Evolutionary conservation across 805 yeast genomes (phyloP), one percentile per base, ranked within the genome.

Genomic region (Blastobotrys parvus): DNA sequence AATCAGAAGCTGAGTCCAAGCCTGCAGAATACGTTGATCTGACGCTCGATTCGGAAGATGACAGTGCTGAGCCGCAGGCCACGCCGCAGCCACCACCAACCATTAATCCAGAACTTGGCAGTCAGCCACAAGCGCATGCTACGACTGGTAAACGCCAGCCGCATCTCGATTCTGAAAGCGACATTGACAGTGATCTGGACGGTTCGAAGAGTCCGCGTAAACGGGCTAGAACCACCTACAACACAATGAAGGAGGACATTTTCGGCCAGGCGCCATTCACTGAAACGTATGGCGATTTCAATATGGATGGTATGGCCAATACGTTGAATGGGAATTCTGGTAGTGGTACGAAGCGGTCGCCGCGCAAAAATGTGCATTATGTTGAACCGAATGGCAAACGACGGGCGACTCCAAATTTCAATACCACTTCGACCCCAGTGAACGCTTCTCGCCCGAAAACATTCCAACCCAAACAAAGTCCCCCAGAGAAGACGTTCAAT

Each of bases 221-320:
- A 13, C 16, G 20, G 16, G 32, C 16, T n/a, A 16, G 19, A 16
- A 29, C 34, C 31, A 2, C 21, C 17, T 19, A 29, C 35, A 30
- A 30, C 35, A 35, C 35, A 34, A 18, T 46, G 29, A 30, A 36
- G 10, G 39, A 39, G 11, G 51, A 47, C 13, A 21, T 52, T 29
- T 38, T 21, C 8, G 44, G 45, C 19, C 50, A 48, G 10, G 46
- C 59, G 8, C 61, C 62, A n/a, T 53, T 57, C 40, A 51, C 58
- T 15, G 58, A 57, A 35, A 53, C 58, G 2, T 22, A 34, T 21
- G 60, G 62, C 22, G 51, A 56, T 35, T 60, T 60, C 44, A 47
- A 51, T 21, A 47, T 60, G 60, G 53, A 50, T 13, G 55, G 44
- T 15, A 31, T 58, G 30, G 15, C 42, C 2, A 32, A 41, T 15